These are phyloP conservation scores for Talaromyces atroroseus DNA, from an alignment of 2,329 filamentous ascomycete species.

Conservation along the genomic window DNA sequence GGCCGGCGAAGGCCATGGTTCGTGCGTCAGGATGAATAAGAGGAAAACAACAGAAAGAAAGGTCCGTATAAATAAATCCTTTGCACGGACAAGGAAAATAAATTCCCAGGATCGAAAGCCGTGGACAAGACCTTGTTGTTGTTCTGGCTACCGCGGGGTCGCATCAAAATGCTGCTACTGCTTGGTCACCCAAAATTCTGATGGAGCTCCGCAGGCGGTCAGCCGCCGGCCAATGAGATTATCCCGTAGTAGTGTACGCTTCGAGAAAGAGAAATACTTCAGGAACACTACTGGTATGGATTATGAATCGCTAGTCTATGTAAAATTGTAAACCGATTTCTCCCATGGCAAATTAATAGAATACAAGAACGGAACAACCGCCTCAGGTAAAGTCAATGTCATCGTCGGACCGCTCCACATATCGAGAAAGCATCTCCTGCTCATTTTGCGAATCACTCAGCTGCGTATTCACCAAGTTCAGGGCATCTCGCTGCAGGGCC, in stretches of 20 bases:
- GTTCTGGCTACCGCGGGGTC: conserved; percentile 21
- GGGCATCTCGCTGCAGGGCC: conserved; percentile 32
- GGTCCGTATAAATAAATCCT: conserved; percentile 3
- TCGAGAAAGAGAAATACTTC: too few relatives aligned
- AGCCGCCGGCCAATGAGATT: conserved; percentile 29
- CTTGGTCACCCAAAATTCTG: conserved; percentile 38
- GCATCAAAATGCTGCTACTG: conserved; percentile 38
- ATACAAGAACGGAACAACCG: neutral
- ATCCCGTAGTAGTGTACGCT: neutral
- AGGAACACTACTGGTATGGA: neutral
- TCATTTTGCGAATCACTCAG: conserved; percentile 37
- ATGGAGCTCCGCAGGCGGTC: conserved; percentile 31
- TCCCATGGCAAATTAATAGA: neutral
- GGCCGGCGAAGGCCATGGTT: conserved; percentile 90
- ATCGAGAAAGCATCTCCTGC: conserved; percentile 35
- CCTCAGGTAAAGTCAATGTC: conserved; percentile 27
- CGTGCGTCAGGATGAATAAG: conserved; percentile 11
- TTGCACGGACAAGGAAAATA: conserved; percentile 1
- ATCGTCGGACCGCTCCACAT: conserved; percentile 34
- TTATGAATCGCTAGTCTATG: neutral
- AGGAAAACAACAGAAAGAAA: conserved; percentile 13
- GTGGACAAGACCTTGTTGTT: conserved; percentile 9
- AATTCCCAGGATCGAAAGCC: neutral
- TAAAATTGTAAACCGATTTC: too few relatives aligned
- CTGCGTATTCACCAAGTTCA: conserved; percentile 35